phyloP scores from a whole-genome alignment of 257 asterid species.

The Linaria vulgaris region DNA sequence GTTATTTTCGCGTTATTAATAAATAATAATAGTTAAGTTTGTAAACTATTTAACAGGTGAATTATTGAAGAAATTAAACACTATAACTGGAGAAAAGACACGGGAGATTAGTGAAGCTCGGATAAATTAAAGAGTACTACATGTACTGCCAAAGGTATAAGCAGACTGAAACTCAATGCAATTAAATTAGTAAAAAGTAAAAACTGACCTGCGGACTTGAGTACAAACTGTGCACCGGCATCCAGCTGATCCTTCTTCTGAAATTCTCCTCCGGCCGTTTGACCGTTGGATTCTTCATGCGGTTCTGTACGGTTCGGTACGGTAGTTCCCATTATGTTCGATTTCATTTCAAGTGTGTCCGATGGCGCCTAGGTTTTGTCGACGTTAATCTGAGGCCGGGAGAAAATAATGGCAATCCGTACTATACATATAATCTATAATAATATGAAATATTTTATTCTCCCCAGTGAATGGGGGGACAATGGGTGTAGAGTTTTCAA shows the following conservation, averaged over 20 bases:
- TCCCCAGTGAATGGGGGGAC: too few species aligned
- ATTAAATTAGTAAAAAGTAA: too few species aligned
- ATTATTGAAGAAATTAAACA: neutral
- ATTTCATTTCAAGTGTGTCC: neutral
- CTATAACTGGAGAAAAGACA: neutral
- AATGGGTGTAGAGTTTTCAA: too few species aligned
- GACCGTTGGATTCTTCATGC: constrained; percentile 11
- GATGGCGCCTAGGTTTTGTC: neutral
- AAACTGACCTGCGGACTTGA: constrained; percentile 67
- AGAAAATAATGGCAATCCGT: neutral
- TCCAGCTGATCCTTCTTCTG: constrained; percentile 42
- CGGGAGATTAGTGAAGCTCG: neutral
- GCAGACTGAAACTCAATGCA: too few species aligned
- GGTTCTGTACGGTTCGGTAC: neutral
- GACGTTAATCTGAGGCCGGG: neutral
- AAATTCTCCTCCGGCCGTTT: constrained; percentile 7
- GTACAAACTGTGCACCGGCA: constrained; percentile 92
- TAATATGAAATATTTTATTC: too few species aligned
- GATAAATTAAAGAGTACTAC: neutral
- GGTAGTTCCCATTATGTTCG: neutral
- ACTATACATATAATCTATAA: too few species aligned
- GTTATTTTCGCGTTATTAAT: too few species aligned
- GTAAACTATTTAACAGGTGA: neutral
- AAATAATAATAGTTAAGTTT: too few species aligned
- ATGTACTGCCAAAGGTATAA: neutral